Base-by-base conservation (phyloP, 176 grass and related monocot species). In the Neostapfia colusana region DNA sequence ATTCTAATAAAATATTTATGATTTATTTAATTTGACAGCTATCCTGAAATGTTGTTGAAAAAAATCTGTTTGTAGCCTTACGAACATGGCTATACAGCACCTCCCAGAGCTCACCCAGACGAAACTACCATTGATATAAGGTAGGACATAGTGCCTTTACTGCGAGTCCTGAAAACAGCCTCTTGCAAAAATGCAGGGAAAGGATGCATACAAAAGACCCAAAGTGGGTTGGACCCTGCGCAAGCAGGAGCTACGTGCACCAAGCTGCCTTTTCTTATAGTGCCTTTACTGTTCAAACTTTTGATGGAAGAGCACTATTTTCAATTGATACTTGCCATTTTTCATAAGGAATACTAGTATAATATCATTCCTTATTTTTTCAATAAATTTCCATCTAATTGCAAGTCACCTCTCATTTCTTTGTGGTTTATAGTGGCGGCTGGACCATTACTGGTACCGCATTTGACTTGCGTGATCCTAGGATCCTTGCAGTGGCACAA, bases 111-210 rank as follows among this genome's bases (percentile, higher is more conserved):
- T 36, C 74, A 88, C 75, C 83, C 90, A 77, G 91, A 93, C 62
- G 95, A 97, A 73, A 93, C 95, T 64, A 85, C 95, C 58, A 97
- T 97, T 11, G 95, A 92, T 77, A 90, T 97, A 81, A 94, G 84
- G 95, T 77, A 91, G 20, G 65, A 0, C 46, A 79, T 48, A 20
- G 48, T 83, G 25, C 63, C 56, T 73, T 37, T 69, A 31, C 77
- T 43, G 14, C n/a, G n/a, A n/a, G n/a, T n/a, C n/a, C n/a, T n/a
- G n/a, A n/a, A n/a, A n/a, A n/a, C n/a, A n/a, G n/a, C n/a, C n/a
- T n/a, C n/a, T n/a, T n/a, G n/a, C n/a, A n/a, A n/a, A n/a, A n/a
- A n/a, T n/a, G n/a, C n/a, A n/a, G n/a, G n/a, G n/a, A n/a, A n/a
- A n/a, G n/a, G n/a, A n/a, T n/a, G n/a, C n/a, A n/a, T n/a, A n/a